Conservation (phyloP, 139 green algal genomes). For the Coelastrella sp. region DNA sequence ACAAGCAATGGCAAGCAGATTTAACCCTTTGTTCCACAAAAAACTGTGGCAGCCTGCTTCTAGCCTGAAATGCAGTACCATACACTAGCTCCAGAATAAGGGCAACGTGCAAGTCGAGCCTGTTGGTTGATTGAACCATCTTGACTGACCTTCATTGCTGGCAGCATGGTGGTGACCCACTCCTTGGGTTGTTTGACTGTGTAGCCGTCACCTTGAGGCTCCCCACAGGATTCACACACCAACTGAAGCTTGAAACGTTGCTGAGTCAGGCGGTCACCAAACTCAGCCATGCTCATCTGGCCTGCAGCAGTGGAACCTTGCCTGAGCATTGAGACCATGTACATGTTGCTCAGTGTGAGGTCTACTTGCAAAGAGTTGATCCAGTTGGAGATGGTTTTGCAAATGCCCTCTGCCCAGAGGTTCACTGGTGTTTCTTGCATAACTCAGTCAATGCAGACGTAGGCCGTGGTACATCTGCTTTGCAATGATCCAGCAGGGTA, state of each 20-base stretch:
- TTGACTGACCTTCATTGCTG: constrained; percentile 1
- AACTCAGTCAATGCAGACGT: background rate
- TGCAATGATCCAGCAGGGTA: background rate
- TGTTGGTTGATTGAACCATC: background rate
- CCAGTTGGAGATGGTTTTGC: too few relatives aligned
- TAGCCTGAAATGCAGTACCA: too few relatives aligned
- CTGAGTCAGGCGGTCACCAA: background rate
- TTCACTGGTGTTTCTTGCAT: too few relatives aligned
- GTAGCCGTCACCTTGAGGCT: constrained; percentile 16
- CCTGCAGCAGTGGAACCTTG: constrained; percentile 2
- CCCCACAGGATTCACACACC: constrained; percentile 10
- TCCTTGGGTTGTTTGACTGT: constrained; percentile 23
- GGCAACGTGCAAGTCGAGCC: too few relatives aligned
- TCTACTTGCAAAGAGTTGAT: too few relatives aligned
- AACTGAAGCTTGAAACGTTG: background rate
- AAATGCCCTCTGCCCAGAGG: too few relatives aligned
- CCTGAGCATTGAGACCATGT: too few relatives aligned
- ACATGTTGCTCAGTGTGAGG: too few relatives aligned
- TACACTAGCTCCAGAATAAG: too few relatives aligned
- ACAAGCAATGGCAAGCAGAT: background rate
- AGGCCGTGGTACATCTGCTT: background rate
- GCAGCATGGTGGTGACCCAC: constrained; percentile 16
- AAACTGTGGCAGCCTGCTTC: too few relatives aligned
- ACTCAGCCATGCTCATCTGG: constrained; percentile 15
- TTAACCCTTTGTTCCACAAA: background rate